Evolutionary conservation across 805 yeast genomes (phyloP).

Genomic region (Barnettozyma californica): DNA sequence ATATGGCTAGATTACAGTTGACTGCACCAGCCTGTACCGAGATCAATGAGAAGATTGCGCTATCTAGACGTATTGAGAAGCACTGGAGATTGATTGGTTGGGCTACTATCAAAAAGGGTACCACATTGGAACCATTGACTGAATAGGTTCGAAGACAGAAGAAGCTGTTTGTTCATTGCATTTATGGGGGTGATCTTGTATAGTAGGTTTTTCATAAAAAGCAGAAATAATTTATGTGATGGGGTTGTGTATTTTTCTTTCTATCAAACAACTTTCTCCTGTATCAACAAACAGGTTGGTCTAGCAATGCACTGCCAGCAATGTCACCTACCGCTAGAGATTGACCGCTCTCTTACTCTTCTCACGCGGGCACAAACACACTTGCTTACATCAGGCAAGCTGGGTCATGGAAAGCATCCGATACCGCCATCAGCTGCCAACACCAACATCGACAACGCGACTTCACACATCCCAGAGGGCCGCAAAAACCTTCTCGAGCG

Average conservation of each 20-base stretch:
- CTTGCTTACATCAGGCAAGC: constrained; percentile 39
- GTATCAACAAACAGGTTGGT: background rate
- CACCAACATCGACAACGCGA: background rate
- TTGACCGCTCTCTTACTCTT: constrained; percentile 51
- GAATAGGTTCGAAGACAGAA: background rate
- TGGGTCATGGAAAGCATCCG: constrained; percentile 11
- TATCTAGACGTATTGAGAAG: constrained; percentile 98
- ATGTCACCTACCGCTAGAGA: constrained; percentile 51
- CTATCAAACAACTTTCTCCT: background rate
- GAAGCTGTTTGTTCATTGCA: background rate
- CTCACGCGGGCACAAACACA: constrained; percentile 51
- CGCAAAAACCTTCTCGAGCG: background rate
- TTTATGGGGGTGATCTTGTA: background rate
- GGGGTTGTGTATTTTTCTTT: background rate
- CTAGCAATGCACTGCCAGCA: constrained; percentile 43
- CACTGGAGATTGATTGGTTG: constrained; percentile 99
- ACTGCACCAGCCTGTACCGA: constrained; percentile 99
- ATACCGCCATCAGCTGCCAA: constrained; percentile 7
- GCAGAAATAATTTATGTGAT: background rate
- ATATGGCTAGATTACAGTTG: constrained; percentile 96
- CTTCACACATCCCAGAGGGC: background rate
- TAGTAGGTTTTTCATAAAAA: background rate
- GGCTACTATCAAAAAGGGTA: constrained; percentile 97
- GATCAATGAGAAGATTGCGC: constrained; percentile 95
- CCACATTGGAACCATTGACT: constrained; percentile 69